These are phyloP conservation scores for Sutorius australiensis DNA, from an alignment of 768 basidiomycete genomes.

Conservation along the genomic window DNA sequence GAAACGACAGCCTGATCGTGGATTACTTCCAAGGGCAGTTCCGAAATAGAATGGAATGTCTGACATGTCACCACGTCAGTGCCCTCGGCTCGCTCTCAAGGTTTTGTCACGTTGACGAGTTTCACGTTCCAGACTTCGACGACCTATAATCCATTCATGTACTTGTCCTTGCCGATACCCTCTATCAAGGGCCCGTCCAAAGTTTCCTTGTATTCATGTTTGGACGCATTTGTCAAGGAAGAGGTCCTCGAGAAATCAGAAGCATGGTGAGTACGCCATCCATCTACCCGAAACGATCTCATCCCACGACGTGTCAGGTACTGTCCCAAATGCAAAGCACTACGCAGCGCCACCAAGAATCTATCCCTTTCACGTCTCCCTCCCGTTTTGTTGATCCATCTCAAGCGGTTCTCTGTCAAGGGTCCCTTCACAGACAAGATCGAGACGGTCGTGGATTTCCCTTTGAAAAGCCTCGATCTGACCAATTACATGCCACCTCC, in stretches of 20 bases:
- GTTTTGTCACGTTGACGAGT: conserved; percentile 10
- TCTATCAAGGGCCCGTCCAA: conserved; percentile 50
- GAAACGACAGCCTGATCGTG: conserved; percentile 92
- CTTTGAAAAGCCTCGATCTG: conserved; percentile 55
- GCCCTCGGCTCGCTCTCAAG: neutral
- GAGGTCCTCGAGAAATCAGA: conserved; percentile 92
- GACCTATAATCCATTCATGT: conserved; percentile 96
- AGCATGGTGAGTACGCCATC: conserved; percentile 65
- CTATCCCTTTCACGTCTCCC: conserved; percentile 90
- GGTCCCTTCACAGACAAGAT: conserved; percentile 95
- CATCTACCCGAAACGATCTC: neutral
- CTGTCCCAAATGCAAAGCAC: conserved; percentile 89
- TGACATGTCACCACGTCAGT: conserved; percentile 83
- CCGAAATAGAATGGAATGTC: conserved; percentile 80
- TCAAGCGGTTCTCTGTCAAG: conserved; percentile 89
- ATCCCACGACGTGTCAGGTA: conserved; percentile 53
- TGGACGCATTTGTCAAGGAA: conserved; percentile 86
- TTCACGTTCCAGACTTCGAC: conserved; percentile 74
- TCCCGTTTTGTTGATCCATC: conserved; percentile 86
- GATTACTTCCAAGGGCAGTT: conserved; percentile 99
- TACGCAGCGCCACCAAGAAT: conserved; percentile 81
- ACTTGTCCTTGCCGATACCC: conserved; percentile 87
- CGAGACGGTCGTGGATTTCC: conserved; percentile 92
- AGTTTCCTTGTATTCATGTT: conserved; percentile 72
- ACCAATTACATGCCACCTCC: conserved; percentile 86